phyloP scores from a whole-genome alignment of 78 protist genomes.

The Speleostelium caveatum region DNA sequence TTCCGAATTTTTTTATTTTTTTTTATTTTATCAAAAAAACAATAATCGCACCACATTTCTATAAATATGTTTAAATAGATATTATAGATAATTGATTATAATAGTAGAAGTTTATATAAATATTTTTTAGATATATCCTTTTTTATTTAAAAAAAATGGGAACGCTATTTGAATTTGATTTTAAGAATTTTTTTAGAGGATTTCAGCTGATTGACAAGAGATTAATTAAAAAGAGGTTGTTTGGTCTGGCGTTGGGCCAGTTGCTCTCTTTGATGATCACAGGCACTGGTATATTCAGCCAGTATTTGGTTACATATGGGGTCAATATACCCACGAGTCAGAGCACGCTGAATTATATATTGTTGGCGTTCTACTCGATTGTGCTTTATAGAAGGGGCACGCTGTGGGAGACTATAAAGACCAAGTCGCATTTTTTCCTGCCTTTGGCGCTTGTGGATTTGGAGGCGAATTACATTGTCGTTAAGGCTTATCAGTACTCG shows the following conservation, averaged over 20 bases:
- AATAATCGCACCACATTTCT: no score
- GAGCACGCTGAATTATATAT: slow-evolving; percentile 68
- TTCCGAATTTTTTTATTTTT: no score
- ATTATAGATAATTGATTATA: no score
- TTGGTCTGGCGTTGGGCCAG: slow-evolving; percentile 83
- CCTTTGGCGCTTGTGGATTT: slow-evolving; percentile 87
- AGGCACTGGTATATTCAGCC: slow-evolving; percentile 84
- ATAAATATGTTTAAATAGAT: no score
- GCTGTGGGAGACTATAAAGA: slow-evolving; percentile 37
- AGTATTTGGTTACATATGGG: slow-evolving; percentile 36
- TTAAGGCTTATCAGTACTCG: slow-evolving; percentile 87
- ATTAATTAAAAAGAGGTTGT: slow-evolving; percentile 12
- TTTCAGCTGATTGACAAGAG: slow-evolving; percentile 42
- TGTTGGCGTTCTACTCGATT: slow-evolving; percentile 45
- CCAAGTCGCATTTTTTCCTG: slow-evolving; percentile 25
- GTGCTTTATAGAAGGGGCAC: slow-evolving; percentile 40
- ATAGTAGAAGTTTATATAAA: no score
- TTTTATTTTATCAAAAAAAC: no score
- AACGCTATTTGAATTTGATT: not conserved
- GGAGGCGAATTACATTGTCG: slow-evolving; percentile 88
- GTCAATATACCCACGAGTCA: slow-evolving; percentile 84
- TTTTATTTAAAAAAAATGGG: not conserved
- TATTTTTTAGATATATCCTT: no score
- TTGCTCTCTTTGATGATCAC: slow-evolving; percentile 70
- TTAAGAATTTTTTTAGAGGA: slow-evolving; percentile 3